Evolutionary conservation across 208 protist species (phyloP).

Genomic region (Endotrypanum monterogeii): DNA sequence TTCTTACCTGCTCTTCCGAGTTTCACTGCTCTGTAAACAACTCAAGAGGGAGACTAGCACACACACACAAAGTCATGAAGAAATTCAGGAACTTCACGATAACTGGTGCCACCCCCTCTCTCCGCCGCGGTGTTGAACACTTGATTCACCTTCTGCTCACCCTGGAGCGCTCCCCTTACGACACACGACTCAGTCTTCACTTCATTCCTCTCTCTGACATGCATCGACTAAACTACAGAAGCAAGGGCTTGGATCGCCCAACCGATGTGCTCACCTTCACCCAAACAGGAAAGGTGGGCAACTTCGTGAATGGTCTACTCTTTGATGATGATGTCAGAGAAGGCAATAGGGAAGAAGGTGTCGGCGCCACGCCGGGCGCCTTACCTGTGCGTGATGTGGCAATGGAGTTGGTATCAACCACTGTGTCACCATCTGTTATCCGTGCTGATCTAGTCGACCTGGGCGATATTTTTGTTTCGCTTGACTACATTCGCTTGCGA

Average conservation of each 20-base stretch:
- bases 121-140: conserved; percentile 31
- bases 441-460: conserved; percentile 46
- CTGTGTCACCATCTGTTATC: not conserved
- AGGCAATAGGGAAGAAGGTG: not conserved
- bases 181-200: conserved; percentile 48
- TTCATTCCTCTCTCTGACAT: conserved; percentile 57
- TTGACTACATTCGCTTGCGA: conserved; percentile 63
- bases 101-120: conserved; percentile 36
- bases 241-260: conserved; percentile 41
- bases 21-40: not conserved
- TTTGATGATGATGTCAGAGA: conserved; percentile 26
- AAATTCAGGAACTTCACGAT: conserved; percentile 41
- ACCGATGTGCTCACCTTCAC: conserved; percentile 88
- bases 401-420: too few species aligned
- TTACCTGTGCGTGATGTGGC: not conserved
- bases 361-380: not conserved
- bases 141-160: conserved; percentile 42
- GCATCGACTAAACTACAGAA: conserved; percentile 48
- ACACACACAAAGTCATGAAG: conserved; percentile 8
- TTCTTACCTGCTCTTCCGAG: not conserved
- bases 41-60: not conserved
- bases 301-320: conserved; percentile 48
- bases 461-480: conserved; percentile 72
- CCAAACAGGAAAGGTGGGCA: conserved; percentile 10
- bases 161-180: conserved; percentile 43